These are phyloP conservation scores for Fulvia fulva DNA, from an alignment of 2,329 filamentous ascomycete genomes.

Conservation along the genomic window DNA sequence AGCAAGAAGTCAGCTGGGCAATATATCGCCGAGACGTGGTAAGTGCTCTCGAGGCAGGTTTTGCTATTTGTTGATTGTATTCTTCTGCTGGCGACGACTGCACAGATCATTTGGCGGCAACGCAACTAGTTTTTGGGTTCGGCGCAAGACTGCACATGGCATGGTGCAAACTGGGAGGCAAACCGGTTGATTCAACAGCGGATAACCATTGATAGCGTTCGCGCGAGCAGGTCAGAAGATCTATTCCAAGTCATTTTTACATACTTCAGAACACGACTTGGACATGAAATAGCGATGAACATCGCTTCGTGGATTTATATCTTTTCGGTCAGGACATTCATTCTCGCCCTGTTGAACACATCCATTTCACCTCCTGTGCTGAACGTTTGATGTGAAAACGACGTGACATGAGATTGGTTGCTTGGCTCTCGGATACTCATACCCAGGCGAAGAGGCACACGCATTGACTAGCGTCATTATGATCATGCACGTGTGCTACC, in stretches of 20 bases:
- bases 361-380: no score
- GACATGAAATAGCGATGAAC: neutral
- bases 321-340: no score
- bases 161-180: neutral
- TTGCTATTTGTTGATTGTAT: neutral
- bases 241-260: neutral
- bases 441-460: neutral
- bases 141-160: neutral
- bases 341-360: neutral
- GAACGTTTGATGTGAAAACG: no score
- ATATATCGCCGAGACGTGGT: conserved; percentile 71
- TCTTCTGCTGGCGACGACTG: neutral
- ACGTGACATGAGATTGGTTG: no score
- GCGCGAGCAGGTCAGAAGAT: neutral
- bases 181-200: neutral
- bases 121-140: neutral
- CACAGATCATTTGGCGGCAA: neutral
- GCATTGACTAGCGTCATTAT: neutral
- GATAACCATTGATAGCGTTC: conserved; percentile 3
- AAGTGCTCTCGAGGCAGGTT: neutral
- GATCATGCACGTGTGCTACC: neutral
- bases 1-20: conserved; percentile 89
- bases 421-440: neutral
- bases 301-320: neutral
- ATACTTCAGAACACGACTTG: neutral